Base-by-base conservation (phyloP, 768 basidiomycete genomes). In the Termitomyces sp. region DNA sequence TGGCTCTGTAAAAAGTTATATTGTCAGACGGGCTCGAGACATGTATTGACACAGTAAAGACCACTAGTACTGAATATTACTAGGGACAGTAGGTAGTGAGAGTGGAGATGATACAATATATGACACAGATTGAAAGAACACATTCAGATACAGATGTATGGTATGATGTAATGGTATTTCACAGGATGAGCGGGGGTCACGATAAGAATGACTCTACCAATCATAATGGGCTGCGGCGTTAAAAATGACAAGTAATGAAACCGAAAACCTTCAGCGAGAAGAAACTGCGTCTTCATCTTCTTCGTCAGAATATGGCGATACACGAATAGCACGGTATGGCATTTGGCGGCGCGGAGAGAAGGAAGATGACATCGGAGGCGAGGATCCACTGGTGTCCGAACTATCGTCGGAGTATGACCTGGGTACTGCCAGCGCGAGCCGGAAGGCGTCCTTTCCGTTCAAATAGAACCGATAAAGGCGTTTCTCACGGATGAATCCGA, bases 401-500 rank as follows among this genome's bases (percentile, higher is more conserved):
- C 66, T 61, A 56, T 72, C 70, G 53, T 73, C 76, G 14, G 75
- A 74, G 46, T 72, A 68, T 4, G 72, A 48, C 5, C 68, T 74
- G 12, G 85, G 80, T 5, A 91, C 72, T 32, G 82, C 74, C 45
- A 91, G 83, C 22, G 91, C 83, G 48, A 95, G 84, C 39, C 93
- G 81, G 67, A 92, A 97, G 0, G 95, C 95, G 68, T 98, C 95
- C 73, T 98, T 98, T 46, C 93, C 93, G 68, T 97, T 99, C 63
- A 98, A 83, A 67, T 99, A 98, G 74, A 98, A 99, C 1, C 97
- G 84, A 69, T 89, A 87, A 18, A 99, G 79, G 4, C 95, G 86
- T 70, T 98, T 98, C 77, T 98, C 95, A 42, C 93, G 86, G 26
- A 98, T 90, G 74, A 99, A 99, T 0, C 97, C 97, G 44, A 98